Evolutionary conservation across 331 rosid genomes (phyloP), one percentile per base, ranked within the genome.

Genomic region (Malus hybrid): DNA sequence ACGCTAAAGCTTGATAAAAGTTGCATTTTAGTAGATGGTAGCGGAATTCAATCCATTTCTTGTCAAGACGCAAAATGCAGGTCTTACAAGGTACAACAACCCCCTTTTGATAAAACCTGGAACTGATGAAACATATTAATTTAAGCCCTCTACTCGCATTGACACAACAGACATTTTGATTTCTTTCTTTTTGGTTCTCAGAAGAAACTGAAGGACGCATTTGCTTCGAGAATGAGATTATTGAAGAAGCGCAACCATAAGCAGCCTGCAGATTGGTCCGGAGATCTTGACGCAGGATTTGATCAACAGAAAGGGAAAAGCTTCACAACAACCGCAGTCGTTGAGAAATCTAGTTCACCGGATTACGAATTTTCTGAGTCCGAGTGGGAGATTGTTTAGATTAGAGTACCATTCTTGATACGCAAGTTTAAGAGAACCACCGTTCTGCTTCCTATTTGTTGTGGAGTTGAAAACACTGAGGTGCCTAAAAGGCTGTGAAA

Each of bases 1-100:
- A 34, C 12, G 44, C 44, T 54, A 76, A 42, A 71, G 73, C 77
- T 78, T 65, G 77, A 42, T n/a, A 77, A 65, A 71, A 71, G 77
- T 65, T 78, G 68, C 46, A 5, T 78, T 64, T 1, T 36, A 39
- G 73, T 71, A 36, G 59, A 65, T 16, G 5, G 36, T 34, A 64
- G 6, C 28, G 61, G 13, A 52, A 29, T 78, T 54, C 36, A 65
- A 31, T 71, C 67, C 55, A 19, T 22, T 33, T 36, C 67, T 78
- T 29, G 22, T 54, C 50, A 71, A 78, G 72, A 36, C 4, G 9
- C 27, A 27, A 65, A 52, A 36, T 4, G 9, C 16, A 15, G 46
- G 39, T 64, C 81, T 50, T 63, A 52, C 81, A 71, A 78, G 77
- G 81, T 78, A 20, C 6, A 22, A 3, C 18, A 27, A 27, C 14